Conservation (phyloP, 768 basidiomycete genomes). For the Auricularia sp. region DNA sequence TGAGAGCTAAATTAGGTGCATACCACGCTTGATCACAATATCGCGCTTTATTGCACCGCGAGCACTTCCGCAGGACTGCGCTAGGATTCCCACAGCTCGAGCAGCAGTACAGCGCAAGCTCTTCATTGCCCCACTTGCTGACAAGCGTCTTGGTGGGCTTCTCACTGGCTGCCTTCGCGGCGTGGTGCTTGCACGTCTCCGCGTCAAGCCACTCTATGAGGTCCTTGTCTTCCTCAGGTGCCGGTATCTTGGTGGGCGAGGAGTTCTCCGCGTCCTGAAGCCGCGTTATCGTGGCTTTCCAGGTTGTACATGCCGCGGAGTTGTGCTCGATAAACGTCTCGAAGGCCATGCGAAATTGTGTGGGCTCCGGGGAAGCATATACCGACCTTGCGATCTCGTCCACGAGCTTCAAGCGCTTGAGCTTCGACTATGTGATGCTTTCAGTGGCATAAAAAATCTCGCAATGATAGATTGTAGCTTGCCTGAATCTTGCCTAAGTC, state of each 20-base stretch:
- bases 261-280: conserved; percentile 16
- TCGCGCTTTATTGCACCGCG: conserved; percentile 33
- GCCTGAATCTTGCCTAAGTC: conserved; percentile 46
- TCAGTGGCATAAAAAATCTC: not conserved
- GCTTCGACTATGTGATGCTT: not conserved
- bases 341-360: conserved; percentile 42
- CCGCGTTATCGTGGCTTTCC: conserved; percentile 24
- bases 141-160: conserved; percentile 7
- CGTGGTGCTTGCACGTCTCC: conserved; percentile 28
- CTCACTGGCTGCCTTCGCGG: conserved; percentile 2
- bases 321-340: conserved; percentile 39
- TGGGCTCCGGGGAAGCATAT: conserved; percentile 32
- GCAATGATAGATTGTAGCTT: conserved; percentile 7
- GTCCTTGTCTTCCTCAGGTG: conserved; percentile 32
- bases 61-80: conserved; percentile 43
- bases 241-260: conserved; percentile 15
- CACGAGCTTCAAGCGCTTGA: conserved; percentile 34
- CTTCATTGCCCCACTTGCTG: not conserved
- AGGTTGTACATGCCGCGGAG: conserved; percentile 2
- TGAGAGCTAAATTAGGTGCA: not conserved
- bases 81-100: conserved; percentile 58
- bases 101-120: conserved; percentile 45
- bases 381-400: conserved; percentile 43
- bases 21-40: conserved; percentile 10
- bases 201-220: conserved; percentile 49